Conservation (phyloP, 805 yeast genomes). For the Groenewaldozyma salmanticensis region DNA sequence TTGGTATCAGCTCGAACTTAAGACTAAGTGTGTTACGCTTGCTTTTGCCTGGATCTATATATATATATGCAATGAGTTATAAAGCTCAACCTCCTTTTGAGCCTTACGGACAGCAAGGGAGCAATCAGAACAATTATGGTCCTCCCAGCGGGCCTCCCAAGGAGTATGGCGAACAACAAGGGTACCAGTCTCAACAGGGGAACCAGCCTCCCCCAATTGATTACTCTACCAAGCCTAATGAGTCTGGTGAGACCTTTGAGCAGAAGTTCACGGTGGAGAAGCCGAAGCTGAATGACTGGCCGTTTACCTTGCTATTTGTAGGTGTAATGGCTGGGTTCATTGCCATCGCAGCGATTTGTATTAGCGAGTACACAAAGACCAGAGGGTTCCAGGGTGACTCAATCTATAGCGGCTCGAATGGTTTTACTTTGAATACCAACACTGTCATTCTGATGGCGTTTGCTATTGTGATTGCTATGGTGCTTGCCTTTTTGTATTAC, state of each 20-base stretch:
- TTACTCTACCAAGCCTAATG: conserved; percentile 19
- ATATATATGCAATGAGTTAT: too few relatives aligned
- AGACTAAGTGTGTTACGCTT: too few relatives aligned
- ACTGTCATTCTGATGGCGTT: conserved; percentile 64
- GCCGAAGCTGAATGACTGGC: conserved; percentile 57
- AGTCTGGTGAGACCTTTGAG: conserved; percentile 43
- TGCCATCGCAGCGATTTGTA: conserved; percentile 58
- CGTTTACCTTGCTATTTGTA: conserved; percentile 37
- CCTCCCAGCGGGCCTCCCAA: conserved; percentile 9
- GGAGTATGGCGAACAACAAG: conserved; percentile 14
- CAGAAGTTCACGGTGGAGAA: conserved; percentile 57
- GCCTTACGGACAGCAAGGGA: conserved; percentile 5
- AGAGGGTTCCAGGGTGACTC: conserved; percentile 51
- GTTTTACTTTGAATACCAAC: conserved; percentile 65
- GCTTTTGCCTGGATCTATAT: too few relatives aligned
- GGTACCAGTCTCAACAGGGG: conserved; percentile 6
- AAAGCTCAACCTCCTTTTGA: conserved; percentile 7
- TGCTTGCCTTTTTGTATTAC: conserved; percentile 47
- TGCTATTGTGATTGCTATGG: conserved; percentile 49
- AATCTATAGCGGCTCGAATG: conserved; percentile 41
- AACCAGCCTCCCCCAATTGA: conserved; percentile 12
- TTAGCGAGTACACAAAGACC: conserved; percentile 52
- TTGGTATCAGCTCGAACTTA: too few relatives aligned
- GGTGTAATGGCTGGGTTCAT: conserved; percentile 52
- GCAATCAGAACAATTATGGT: conserved; percentile 6